Evolutionary conservation across 352 stramenopile species (phyloP).

Genomic region (Phytophthora pinifolia): DNA sequence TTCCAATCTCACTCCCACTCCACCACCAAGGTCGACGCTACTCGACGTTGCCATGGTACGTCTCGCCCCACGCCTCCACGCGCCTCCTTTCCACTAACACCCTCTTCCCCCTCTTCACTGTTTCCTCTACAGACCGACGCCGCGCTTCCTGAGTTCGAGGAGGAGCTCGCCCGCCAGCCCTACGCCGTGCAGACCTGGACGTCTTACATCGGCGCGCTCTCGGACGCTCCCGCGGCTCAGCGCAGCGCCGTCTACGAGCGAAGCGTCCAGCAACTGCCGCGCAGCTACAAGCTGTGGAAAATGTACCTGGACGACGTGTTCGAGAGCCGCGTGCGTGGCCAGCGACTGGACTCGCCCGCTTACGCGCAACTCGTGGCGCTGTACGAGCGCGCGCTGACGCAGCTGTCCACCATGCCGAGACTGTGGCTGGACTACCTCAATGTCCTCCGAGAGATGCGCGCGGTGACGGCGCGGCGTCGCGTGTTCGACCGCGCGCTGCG

Average conservation of each 20-base stretch:
- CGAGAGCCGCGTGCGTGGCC: constrained; percentile 60
- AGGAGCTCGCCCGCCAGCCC: constrained; percentile 82
- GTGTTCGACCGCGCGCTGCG: constrained; percentile 96
- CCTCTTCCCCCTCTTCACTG: neutral
- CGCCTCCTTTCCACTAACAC: neutral
- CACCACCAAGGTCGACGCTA: constrained; percentile 5
- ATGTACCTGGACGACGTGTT: constrained; percentile 77
- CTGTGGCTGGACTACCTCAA: constrained; percentile 94
- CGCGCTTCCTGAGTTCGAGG: constrained; percentile 67
- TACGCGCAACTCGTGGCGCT: constrained; percentile 46
- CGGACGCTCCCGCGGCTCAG: constrained; percentile 21
- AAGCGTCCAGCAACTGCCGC: constrained; percentile 78
- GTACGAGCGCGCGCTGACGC: constrained; percentile 90
- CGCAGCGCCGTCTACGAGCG: constrained; percentile 86
- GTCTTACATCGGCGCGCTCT: constrained; percentile 53
- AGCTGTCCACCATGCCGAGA: constrained; percentile 95
- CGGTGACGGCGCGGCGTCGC: constrained; percentile 78
- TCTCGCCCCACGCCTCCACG: neutral
- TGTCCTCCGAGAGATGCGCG: constrained; percentile 73
- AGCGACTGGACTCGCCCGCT: constrained; percentile 52
- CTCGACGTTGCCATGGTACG: constrained; percentile 26
- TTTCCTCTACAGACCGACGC: constrained; percentile 11
- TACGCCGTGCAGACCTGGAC: constrained; percentile 86
- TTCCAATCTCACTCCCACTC: neutral
- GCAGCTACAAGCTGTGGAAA: constrained; percentile 97